phyloP scores from a whole-genome alignment of 129 eudicot species.

The Cynara cardunculus region DNA sequence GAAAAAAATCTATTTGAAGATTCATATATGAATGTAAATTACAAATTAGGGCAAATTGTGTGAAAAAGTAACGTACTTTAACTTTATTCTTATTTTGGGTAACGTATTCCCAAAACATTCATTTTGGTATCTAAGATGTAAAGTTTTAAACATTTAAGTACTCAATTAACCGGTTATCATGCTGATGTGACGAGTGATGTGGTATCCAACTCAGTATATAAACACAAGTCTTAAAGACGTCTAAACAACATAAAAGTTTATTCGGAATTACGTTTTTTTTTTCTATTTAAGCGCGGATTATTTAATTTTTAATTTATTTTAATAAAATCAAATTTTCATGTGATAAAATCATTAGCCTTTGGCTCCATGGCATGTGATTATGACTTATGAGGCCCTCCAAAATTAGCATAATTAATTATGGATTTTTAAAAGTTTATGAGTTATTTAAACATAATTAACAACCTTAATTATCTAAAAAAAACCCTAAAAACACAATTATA shows the following conservation, averaged over 20 bases:
- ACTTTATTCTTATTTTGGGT: no score
- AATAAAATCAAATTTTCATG: slow-evolving; percentile 10
- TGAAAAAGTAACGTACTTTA: no score
- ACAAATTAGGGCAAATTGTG: no score
- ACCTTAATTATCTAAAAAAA: background rate
- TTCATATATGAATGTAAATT: no score
- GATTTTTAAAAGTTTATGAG: slow-evolving; percentile 8
- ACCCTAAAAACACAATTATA: background rate
- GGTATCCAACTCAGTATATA: no score
- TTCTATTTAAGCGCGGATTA: background rate
- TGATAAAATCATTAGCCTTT: slow-evolving; percentile 28
- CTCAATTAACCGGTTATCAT: no score
- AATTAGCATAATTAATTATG: background rate
- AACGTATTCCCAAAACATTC: no score
- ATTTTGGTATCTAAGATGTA: no score
- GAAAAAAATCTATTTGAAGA: no score
- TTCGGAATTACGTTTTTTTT: background rate
- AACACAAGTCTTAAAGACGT: background rate
- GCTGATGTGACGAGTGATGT: no score
- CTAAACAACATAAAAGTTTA: background rate
- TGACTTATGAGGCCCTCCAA: slow-evolving; percentile 12
- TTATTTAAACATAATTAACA: background rate
- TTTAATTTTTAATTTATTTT: background rate
- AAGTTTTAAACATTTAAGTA: no score
- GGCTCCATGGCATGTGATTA: slow-evolving; percentile 30